Percentiles rank a stretch among this genome's conserved stretches.
phyloP scores from a whole-genome alignment of 768 basidiomycete species.

The Cystofilobasidium capitatum region DNA sequence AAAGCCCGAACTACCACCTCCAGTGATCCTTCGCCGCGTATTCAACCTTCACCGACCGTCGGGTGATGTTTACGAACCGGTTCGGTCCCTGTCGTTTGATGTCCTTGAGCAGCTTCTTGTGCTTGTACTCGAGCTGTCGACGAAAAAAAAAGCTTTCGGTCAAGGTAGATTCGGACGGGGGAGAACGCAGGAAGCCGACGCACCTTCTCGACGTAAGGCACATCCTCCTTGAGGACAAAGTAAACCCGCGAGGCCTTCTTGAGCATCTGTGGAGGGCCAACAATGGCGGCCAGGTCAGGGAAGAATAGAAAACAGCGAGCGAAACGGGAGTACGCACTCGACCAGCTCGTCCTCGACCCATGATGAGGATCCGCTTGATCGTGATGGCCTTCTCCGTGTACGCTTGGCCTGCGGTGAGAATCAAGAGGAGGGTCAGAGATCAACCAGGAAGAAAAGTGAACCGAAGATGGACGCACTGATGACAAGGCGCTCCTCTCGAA shows the following conservation, averaged over 20 bases:
- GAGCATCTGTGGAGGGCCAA: background rate
- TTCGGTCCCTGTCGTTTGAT: too few relatives aligned
- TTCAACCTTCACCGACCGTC: too few relatives aligned
- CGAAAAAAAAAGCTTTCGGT: too few relatives aligned
- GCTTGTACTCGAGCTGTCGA: too few relatives aligned
- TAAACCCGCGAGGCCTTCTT: background rate
- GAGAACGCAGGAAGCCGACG: too few relatives aligned
- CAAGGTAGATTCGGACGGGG: too few relatives aligned
- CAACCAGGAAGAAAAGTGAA: background rate
- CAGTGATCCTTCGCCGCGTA: too few relatives aligned
- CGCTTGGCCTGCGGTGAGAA: background rate
- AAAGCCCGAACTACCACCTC: too few relatives aligned
- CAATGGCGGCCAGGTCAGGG: background rate
- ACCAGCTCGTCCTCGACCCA: background rate
- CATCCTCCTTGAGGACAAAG: slow-evolving; percentile 1
- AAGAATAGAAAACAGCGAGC: background rate
- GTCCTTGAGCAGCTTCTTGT: too few relatives aligned
- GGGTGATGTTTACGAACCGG: too few relatives aligned
- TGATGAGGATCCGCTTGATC: background rate
- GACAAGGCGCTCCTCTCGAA: background rate
- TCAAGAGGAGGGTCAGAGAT: background rate
- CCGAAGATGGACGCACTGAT: background rate
- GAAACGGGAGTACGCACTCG: background rate
- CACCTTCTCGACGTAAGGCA: background rate
- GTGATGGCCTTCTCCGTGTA: background rate